Percentiles rank a stretch among this genome's conserved stretches.
phyloP scores from a whole-genome alignment of 2,329 filamentous ascomycete genomes.

The Aspergillus sp. region DNA sequence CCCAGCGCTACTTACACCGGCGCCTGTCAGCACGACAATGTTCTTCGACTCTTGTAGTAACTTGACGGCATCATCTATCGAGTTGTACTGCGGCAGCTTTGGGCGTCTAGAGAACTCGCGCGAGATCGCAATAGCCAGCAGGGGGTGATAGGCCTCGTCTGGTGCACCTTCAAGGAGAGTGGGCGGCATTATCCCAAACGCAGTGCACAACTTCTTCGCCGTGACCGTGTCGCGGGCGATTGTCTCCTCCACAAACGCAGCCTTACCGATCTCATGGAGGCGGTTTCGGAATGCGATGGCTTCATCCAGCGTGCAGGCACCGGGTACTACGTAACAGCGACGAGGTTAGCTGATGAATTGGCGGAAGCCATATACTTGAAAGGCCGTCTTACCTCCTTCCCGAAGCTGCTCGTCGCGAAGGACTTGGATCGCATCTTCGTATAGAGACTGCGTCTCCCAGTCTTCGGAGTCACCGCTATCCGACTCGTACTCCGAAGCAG shows the following conservation, averaged over 20 bases:
- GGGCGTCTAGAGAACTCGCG: constrained; percentile 78
- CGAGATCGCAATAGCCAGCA: constrained; percentile 74
- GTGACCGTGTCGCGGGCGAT: constrained; percentile 68
- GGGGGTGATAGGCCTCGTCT: constrained; percentile 73
- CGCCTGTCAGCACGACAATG: constrained; percentile 91
- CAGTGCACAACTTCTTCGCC: constrained; percentile 80
- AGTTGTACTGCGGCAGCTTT: constrained; percentile 78
- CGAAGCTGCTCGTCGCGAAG: constrained; percentile 54
- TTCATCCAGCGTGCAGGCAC: constrained; percentile 67
- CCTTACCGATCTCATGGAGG: constrained; percentile 73
- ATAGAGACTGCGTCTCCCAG: constrained; percentile 65
- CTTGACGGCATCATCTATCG: constrained; percentile 79
- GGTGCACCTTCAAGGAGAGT: constrained; percentile 67
- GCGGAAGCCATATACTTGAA: not conserved
- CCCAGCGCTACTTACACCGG: constrained; percentile 55
- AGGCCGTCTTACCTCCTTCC: constrained; percentile 46
- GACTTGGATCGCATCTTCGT: constrained; percentile 62
- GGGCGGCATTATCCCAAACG: constrained; percentile 76
- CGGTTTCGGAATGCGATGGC: constrained; percentile 66
- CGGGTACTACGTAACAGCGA: constrained; percentile 36
- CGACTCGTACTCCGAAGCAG: constrained; percentile 33
- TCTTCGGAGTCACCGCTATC: constrained; percentile 37
- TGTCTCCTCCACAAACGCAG: constrained; percentile 71
- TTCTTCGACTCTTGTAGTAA: constrained; percentile 74
- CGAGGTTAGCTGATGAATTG: not conserved